These are phyloP conservation scores for Diplosphaera chodatii DNA, from an alignment of 139 green algal genomes.

Conservation along the genomic window DNA sequence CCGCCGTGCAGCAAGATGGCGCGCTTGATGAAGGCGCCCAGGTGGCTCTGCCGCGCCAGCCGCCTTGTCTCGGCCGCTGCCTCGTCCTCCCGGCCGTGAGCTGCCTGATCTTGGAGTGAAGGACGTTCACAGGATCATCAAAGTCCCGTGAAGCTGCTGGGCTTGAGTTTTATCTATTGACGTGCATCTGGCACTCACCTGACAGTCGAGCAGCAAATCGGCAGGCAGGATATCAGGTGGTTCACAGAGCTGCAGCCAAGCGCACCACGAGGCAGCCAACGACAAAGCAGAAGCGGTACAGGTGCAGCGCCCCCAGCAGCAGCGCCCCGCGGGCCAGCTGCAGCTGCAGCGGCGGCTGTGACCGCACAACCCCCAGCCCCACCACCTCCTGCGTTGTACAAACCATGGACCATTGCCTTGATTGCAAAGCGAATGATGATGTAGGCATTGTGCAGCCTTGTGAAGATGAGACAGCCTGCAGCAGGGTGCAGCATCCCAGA, in stretches of 20 bases:
- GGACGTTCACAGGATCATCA: too few species aligned
- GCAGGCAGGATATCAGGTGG: too few species aligned
- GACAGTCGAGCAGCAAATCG: too few species aligned
- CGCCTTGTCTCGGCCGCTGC: neutral
- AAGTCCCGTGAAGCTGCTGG: too few species aligned
- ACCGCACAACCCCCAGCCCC: neutral
- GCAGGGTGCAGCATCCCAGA: too few species aligned
- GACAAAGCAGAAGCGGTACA: constrained; percentile 20
- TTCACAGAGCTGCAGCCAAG: neutral
- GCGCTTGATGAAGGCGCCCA: constrained; percentile 18
- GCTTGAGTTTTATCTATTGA: too few species aligned
- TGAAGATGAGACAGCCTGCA: too few species aligned
- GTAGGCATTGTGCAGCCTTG: too few species aligned
- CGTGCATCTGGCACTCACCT: too few species aligned
- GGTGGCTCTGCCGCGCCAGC: constrained; percentile 12
- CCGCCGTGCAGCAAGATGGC: constrained; percentile 28
- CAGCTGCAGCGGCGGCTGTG: constrained; percentile 4
- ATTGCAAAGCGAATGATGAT: too few species aligned
- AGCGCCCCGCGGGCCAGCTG: constrained; percentile 21
- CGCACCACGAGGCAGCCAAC: constrained; percentile 11
- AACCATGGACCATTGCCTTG: neutral
- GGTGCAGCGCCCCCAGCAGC: constrained; percentile 25
- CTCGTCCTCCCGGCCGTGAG: neutral
- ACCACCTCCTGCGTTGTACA: constrained; percentile 20
- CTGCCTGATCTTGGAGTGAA: constrained; percentile 9